Percentiles rank a stretch among this genome's conserved stretches.
Evolutionary conservation across 2,329 filamentous ascomycete genomes (phyloP).

Genomic region (Ustulina deusta): DNA sequence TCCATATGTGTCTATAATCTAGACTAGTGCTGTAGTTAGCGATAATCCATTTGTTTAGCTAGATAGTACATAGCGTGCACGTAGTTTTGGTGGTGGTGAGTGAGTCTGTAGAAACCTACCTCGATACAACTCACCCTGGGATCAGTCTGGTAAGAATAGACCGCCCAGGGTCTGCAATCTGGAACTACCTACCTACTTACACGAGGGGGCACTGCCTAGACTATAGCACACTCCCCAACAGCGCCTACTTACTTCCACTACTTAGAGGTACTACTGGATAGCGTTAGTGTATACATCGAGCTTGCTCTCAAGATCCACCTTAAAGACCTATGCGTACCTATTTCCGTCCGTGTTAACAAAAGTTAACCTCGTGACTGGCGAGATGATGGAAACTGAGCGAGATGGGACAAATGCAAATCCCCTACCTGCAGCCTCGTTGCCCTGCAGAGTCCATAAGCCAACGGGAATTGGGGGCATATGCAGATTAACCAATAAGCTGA

Average conservation of each 20-base stretch:
- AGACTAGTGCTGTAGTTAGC: not conserved
- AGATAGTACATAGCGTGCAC: not conserved
- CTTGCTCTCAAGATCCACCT: slow-evolving; percentile 1
- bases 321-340: not conserved
- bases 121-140: not conserved
- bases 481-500: slow-evolving; percentile 1
- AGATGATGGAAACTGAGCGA: not conserved
- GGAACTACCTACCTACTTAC: not conserved
- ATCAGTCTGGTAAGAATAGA: slow-evolving; percentile 1
- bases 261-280: too few relatives aligned
- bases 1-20: not conserved
- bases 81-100: not conserved
- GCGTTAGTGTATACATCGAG: not conserved
- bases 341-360: slow-evolving; percentile 1
- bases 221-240: too few relatives aligned
- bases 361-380: slow-evolving; percentile 8
- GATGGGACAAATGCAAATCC: slow-evolving; percentile 5
- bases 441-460: slow-evolving; percentile 12
- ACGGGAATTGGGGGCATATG: slow-evolving; percentile 11
- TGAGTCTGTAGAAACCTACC: slow-evolving; percentile 7
- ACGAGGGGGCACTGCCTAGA: not conserved
- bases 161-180: not conserved
- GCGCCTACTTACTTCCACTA: too few relatives aligned
- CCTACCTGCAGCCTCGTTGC: slow-evolving; percentile 2
- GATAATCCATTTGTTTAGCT: not conserved